Evolutionary conservation across 176 grass and related monocot species (phyloP).

Genomic region (Aegilops longissima): DNA sequence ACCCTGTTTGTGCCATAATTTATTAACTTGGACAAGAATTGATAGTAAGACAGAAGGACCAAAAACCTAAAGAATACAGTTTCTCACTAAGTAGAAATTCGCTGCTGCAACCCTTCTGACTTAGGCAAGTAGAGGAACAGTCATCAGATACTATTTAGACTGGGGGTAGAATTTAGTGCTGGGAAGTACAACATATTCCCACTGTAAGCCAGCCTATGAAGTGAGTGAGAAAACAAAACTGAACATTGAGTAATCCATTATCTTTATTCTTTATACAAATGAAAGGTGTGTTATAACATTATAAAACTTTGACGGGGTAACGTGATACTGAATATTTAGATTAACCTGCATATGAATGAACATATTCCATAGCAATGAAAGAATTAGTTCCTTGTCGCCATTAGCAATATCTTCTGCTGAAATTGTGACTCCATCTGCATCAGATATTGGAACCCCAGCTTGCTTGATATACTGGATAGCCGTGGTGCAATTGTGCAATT

Average conservation of each 20-base stretch:
- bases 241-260: constrained; percentile 14
- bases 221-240: background rate
- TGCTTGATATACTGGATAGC: constrained; percentile 52
- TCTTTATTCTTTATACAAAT: background rate
- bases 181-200: background rate
- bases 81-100: constrained; percentile 2
- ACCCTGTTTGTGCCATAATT: constrained; percentile 13
- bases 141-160: constrained; percentile 3
- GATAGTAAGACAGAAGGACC: background rate
- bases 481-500: constrained; percentile 51
- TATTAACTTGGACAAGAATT: background rate
- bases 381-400: constrained; percentile 65
- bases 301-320: background rate
- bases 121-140: constrained; percentile 9
- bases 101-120: constrained; percentile 16
- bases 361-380: constrained; percentile 59
- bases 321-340: constrained; percentile 2
- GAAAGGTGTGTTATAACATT: background rate
- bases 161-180: background rate
- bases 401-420: constrained; percentile 48
- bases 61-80: background rate
- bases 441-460: constrained; percentile 40
- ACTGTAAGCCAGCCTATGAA: background rate
- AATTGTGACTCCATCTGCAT: constrained; percentile 53
- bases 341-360: constrained; percentile 59